A percentile compares a stretch with the other conserved stretches of the same genome.
Evolutionary conservation across 129 eudicot species (phyloP).

Genomic region (Gnaphalium uliginosum): DNA sequence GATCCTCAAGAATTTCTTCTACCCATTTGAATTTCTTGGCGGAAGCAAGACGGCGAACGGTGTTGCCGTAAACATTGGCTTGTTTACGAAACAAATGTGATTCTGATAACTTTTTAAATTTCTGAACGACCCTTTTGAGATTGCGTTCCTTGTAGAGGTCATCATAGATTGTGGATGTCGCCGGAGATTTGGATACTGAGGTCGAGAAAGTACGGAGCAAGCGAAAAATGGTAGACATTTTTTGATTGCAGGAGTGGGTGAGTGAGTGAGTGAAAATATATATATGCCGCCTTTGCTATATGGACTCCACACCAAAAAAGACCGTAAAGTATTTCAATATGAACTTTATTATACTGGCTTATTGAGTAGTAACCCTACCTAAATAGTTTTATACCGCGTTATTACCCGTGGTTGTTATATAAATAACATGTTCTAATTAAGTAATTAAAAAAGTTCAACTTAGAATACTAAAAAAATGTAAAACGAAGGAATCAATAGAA

Average conservation of each 20-base stretch:
- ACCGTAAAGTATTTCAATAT: background rate
- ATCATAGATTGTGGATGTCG: slow-evolving; percentile 28
- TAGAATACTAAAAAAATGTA: too few relatives aligned
- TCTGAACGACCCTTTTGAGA: slow-evolving; percentile 37
- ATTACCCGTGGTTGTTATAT: too few relatives aligned
- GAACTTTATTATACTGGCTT: too few relatives aligned
- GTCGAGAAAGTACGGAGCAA: slow-evolving; percentile 44
- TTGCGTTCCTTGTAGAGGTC: slow-evolving; percentile 50
- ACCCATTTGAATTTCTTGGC: slow-evolving; percentile 42
- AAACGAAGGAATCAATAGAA: too few relatives aligned
- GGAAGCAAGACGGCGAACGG: slow-evolving; percentile 50
- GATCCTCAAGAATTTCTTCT: slow-evolving; percentile 55
- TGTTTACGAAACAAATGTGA: slow-evolving; percentile 40
- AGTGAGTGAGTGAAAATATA: background rate
- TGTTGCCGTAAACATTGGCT: slow-evolving; percentile 27
- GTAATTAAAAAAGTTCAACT: too few relatives aligned
- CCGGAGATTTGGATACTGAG: slow-evolving; percentile 22
- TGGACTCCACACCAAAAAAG: background rate
- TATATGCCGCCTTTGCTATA: slow-evolving; percentile 18
- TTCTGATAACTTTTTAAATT: slow-evolving; percentile 39
- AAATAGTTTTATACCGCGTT: too few relatives aligned
- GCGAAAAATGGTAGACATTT: slow-evolving; percentile 52
- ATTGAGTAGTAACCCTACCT: too few relatives aligned
- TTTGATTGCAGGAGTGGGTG: slow-evolving; percentile 1
- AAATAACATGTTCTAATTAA: too few relatives aligned